Conservation (phyloP, 805 yeast species). For the Starmerella tilneyi region DNA sequence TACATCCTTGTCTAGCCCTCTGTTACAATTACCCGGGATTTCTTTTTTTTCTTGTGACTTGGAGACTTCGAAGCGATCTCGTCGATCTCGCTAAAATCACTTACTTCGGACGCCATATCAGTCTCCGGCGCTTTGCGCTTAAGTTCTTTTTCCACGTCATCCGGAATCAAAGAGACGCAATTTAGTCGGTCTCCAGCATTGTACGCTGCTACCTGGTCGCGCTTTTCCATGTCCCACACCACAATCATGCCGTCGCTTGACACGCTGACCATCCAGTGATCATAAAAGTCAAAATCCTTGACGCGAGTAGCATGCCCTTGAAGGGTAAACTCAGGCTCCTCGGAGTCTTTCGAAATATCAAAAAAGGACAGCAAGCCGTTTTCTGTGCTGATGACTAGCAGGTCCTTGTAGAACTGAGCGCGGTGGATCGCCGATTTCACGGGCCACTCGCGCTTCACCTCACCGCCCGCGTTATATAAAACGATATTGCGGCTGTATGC, state of each 20-base stretch:
- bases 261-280: slow-evolving; percentile 58
- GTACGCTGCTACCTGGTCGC: slow-evolving; percentile 81
- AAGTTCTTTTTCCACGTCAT: slow-evolving; percentile 59
- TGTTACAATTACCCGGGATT: slow-evolving; percentile 25
- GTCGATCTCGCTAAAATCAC: slow-evolving; percentile 17
- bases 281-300: slow-evolving; percentile 54
- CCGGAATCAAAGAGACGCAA: slow-evolving; percentile 65
- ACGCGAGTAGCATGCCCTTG: slow-evolving; percentile 80
- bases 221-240: slow-evolving; percentile 63
- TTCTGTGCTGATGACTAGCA: slow-evolving; percentile 51
- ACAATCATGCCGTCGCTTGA: slow-evolving; percentile 92
- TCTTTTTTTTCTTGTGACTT: slow-evolving; percentile 25
- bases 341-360: slow-evolving; percentile 28
- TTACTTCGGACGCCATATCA: slow-evolving; percentile 17
- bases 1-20: slow-evolving; percentile 8
- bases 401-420: slow-evolving; percentile 46
- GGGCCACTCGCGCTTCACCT: slow-evolving; percentile 34
- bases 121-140: slow-evolving; percentile 27
- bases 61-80: slow-evolving; percentile 4
- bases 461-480: slow-evolving; percentile 39
- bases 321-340: slow-evolving; percentile 41
- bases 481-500: slow-evolving; percentile 42
- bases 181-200: slow-evolving; percentile 84
- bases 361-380: slow-evolving; percentile 62
- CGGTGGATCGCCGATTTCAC: slow-evolving; percentile 52